Evolutionary conservation across 352 stramenopile species (phyloP), one percentile per base, ranked within the genome.

Genomic region (Nothophytophthora sp.): DNA sequence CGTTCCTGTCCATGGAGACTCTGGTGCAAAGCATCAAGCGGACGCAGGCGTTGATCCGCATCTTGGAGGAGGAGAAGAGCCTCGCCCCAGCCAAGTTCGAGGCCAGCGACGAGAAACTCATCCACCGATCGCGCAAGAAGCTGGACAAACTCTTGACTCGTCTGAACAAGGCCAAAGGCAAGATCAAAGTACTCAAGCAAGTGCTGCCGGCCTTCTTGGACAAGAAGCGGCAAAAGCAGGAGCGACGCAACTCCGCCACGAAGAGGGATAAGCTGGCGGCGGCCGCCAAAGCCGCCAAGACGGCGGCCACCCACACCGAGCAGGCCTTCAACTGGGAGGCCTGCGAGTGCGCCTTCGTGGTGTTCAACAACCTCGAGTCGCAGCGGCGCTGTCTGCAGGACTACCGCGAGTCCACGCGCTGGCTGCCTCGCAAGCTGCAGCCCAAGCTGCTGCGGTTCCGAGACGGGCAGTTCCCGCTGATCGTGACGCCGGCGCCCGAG

Each of bases 351-450:
- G 86, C 86, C 5, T 95, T 93, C 47, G 79, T 96, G 9, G 80
- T 94, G n/a, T 96, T 96, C 40, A 87, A 95, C 53, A 84, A 92
- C 38, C 47, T 92, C 19, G 85, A 94, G 46, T 93, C 80, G 6
- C 60, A 65, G 11, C 71, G 76, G 0, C 59, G 83, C 0, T 95
- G 85, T 20, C 39, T 95, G 13, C 50, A 70, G n/a, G 86, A 96
- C 62, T 96, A 96, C 51, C 68, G 72, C 1, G 64, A 72, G 12
- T 88, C 65, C 1, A 68, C 56, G 4, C 52, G 49, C n/a, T 76
- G 65, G 57, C 47, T 86, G 4, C 32, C 76, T 1, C 67, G 61
- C 7, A 48, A 58, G 1, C 83, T 63, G 35, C 77, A 90, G 28
- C 82, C 82, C 0, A 65, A 62, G 24, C 11, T 41, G 1, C 45